phyloP scores from a whole-genome alignment of 345 rosid genomes.

The Eucalyptus caleyi region DNA sequence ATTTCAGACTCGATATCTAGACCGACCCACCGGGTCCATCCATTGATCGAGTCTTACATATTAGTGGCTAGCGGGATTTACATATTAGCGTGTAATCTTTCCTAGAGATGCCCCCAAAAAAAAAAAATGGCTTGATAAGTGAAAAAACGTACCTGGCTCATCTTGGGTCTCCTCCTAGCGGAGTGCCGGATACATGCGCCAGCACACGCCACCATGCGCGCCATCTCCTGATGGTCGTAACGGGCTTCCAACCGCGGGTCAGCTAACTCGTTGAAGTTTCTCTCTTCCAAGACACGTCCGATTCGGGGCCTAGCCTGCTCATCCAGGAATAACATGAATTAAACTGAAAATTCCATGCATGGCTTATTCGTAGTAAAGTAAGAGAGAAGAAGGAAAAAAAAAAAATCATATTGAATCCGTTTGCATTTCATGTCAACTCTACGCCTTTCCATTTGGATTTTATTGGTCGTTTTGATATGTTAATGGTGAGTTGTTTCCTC shows the following conservation, averaged over 20 bases:
- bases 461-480: background rate
- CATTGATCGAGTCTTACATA: background rate
- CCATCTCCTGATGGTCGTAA: slow-evolving; percentile 46
- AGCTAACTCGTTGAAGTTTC: slow-evolving; percentile 38
- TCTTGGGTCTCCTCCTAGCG: slow-evolving; percentile 61
- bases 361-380: background rate
- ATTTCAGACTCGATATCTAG: background rate
- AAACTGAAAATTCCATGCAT: background rate
- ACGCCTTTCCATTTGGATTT: background rate
- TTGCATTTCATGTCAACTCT: background rate
- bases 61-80: background rate
- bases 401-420: background rate
- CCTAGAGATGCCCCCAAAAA: background rate
- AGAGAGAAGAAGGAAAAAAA: background rate
- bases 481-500: background rate
- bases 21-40: background rate
- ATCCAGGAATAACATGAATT: background rate
- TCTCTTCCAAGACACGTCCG: slow-evolving; percentile 33
- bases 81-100: background rate
- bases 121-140: background rate
- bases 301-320: slow-evolving; percentile 71
- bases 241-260: slow-evolving; percentile 50
- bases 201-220: slow-evolving; percentile 65
- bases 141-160: slow-evolving; percentile 56
- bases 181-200: slow-evolving; percentile 63